These are phyloP conservation scores for Tubosaeta brunneosetosa DNA, from an alignment of 768 basidiomycete species.

Conservation along the genomic window DNA sequence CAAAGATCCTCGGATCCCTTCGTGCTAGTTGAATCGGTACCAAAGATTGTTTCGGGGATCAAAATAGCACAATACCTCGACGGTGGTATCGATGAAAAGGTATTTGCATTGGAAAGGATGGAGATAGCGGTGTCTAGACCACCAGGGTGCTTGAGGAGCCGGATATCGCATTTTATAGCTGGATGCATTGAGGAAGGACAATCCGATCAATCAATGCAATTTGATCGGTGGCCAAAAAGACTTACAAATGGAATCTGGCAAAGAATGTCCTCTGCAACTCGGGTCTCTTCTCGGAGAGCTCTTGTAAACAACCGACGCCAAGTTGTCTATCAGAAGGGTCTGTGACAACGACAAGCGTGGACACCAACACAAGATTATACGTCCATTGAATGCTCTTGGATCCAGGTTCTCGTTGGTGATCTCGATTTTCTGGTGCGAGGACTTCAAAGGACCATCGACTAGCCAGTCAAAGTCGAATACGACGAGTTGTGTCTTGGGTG, in stretches of 20 bases:
- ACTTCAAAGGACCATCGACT: constrained; percentile 78
- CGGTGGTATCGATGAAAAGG: constrained; percentile 84
- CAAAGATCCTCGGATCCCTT: constrained; percentile 67
- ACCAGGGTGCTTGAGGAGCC: constrained; percentile 58
- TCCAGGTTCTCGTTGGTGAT: constrained; percentile 47
- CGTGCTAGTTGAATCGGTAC: constrained; percentile 44
- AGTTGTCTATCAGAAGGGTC: not conserved
- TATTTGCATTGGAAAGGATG: constrained; percentile 92
- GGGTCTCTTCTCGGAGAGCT: constrained; percentile 52
- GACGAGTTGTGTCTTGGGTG: constrained; percentile 59
- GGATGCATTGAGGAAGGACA: constrained; percentile 73
- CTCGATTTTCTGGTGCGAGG: constrained; percentile 74
- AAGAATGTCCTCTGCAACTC: constrained; percentile 68
- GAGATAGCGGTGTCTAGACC: constrained; percentile 68
- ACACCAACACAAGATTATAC: constrained; percentile 82
- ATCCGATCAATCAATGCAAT: not conserved
- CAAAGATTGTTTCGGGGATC: not conserved
- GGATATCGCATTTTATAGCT: constrained; percentile 89
- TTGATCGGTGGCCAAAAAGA: not conserved
- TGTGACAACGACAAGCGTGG: not conserved
- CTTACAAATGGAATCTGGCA: constrained; percentile 83
- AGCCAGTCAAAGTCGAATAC: constrained; percentile 98
- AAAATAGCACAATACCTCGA: constrained; percentile 49
- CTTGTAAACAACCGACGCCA: constrained; percentile 65
- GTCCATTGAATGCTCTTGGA: constrained; percentile 79